Percentiles rank a stretch among this genome's conserved stretches.
Conservation (phyloP, 768 basidiomycete genomes). For the Strobilomyces confusus region DNA sequence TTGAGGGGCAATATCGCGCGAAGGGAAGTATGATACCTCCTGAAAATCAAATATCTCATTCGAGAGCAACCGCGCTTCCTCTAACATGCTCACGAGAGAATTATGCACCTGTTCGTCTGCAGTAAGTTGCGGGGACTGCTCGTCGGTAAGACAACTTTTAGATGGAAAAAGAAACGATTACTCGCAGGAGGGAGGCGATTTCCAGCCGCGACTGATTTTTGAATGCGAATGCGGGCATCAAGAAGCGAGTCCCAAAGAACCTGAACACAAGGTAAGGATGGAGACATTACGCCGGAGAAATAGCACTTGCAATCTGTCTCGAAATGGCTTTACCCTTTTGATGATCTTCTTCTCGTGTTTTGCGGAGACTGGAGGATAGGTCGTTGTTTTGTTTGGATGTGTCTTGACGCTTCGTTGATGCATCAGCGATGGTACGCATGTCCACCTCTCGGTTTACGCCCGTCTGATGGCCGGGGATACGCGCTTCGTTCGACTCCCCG, state of each 20-base stretch:
- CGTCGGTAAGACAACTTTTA: conserved; percentile 11
- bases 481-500: conserved; percentile 19
- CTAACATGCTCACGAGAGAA: conserved; percentile 50
- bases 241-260: conserved; percentile 81
- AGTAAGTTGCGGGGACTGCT: conserved; percentile 32
- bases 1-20: conserved; percentile 10
- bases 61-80: conserved; percentile 57
- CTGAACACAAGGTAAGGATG: conserved; percentile 37
- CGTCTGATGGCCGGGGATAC: conserved; percentile 11
- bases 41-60: conserved; percentile 67
- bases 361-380: conserved; percentile 49
- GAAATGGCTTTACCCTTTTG: conserved; percentile 82
- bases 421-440: conserved; percentile 8
- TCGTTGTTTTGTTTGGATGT: conserved; percentile 31
- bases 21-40: conserved; percentile 43
- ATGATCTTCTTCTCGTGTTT: conserved; percentile 63
- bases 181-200: conserved; percentile 66
- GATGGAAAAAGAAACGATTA: conserved; percentile 6
- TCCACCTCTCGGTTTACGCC: conserved; percentile 10
- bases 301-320: conserved; percentile 69
- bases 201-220: conserved; percentile 67
- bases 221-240: conserved; percentile 87
- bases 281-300: not conserved
- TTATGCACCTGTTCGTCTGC: conserved; percentile 38
- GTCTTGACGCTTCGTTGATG: conserved; percentile 8